phyloP scores from a whole-genome alignment of 176 grass and related monocot species.

The Eragrostis curvula region DNA sequence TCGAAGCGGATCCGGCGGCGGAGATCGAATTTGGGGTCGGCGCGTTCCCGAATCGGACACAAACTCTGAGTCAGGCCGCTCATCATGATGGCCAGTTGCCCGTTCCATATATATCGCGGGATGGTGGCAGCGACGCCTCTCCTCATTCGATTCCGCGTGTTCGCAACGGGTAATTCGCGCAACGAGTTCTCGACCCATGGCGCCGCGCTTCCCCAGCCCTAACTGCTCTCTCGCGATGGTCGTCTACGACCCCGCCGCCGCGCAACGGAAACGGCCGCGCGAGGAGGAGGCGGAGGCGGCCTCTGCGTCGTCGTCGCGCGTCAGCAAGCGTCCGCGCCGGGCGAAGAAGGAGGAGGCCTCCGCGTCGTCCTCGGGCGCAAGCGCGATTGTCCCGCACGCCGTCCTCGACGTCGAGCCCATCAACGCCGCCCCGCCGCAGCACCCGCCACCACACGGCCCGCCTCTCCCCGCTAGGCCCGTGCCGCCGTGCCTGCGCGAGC shows the following conservation, averaged over 20 bases:
- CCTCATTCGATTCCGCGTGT: constrained; percentile 16
- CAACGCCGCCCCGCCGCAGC: background rate
- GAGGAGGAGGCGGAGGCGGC: background rate
- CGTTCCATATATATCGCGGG: constrained; percentile 4
- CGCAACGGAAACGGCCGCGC: background rate
- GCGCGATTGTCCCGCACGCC: background rate
- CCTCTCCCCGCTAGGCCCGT: background rate
- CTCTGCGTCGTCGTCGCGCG: background rate
- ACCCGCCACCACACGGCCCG: too few species aligned
- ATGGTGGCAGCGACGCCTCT: background rate
- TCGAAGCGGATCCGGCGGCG: background rate
- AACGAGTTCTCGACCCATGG: background rate
- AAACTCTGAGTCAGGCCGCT: background rate
- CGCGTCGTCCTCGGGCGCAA: background rate
- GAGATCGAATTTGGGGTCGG: background rate
- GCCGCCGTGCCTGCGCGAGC: constrained; percentile 34
- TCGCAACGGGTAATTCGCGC: background rate
- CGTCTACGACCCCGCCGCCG: background rate
- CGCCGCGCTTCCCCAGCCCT: background rate
- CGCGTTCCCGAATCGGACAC: background rate
- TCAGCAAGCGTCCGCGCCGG: background rate
- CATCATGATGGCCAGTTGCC: background rate
- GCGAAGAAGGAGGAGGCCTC: background rate
- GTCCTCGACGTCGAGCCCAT: background rate
- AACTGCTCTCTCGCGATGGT: background rate